Conservation (phyloP, 441 rosid genomes). For the Metrosideros polymorpha region DNA sequence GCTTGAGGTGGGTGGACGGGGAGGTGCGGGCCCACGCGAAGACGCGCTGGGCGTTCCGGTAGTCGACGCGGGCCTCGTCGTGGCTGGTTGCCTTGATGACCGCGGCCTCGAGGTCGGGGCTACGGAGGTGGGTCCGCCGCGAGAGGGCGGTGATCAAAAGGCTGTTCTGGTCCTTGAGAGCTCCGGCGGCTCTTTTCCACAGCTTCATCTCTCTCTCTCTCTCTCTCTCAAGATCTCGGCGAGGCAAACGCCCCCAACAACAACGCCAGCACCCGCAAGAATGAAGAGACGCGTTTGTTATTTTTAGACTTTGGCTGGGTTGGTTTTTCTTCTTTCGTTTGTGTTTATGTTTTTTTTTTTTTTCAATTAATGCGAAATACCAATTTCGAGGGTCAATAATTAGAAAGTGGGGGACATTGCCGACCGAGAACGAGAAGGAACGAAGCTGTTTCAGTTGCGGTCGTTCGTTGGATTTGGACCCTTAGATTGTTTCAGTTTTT, state of each 20-base stretch:
- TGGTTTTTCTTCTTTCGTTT: not conserved
- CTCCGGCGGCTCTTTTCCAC: constrained; percentile 60
- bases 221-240: not conserved
- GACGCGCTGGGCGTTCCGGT: constrained; percentile 48
- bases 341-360: not conserved
- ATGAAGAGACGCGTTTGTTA: not conserved
- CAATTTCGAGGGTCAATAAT: not conserved
- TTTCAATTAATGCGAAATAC: not conserved
- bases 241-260: not conserved
- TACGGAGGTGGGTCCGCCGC: constrained; percentile 17
- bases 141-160: constrained; percentile 27
- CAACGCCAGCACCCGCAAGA: not conserved
- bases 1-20: constrained; percentile 38
- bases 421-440: not conserved
- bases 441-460: not conserved
- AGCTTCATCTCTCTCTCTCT: constrained; percentile 18
- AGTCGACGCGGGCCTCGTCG: constrained; percentile 44
- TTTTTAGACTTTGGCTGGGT: not conserved
- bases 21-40: constrained; percentile 55
- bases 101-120: constrained; percentile 50
- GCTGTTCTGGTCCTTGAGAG: constrained; percentile 65
- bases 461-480: not conserved
- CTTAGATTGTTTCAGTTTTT: not conserved
- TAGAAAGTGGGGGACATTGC: not conserved
- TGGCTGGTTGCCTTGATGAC: constrained; percentile 77